Evolutionary conservation across 805 yeast genomes (phyloP).

Genomic region (Wickerhamiella bombiphila): DNA sequence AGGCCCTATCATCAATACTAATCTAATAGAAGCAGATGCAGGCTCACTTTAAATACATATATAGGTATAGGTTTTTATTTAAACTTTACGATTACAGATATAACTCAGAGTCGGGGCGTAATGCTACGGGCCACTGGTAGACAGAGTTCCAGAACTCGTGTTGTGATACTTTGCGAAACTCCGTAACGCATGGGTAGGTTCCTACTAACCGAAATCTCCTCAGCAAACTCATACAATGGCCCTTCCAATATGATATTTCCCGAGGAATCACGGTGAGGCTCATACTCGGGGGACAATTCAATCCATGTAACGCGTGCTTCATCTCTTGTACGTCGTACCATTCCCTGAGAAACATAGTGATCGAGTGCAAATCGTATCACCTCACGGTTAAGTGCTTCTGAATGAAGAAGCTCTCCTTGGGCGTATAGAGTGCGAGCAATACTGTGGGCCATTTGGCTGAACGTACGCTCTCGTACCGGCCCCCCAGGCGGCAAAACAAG

Average conservation of each 20-base stretch:
- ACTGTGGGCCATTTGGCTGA: constrained; percentile 24
- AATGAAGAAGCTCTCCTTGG: constrained; percentile 28
- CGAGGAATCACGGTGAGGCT: constrained; percentile 5
- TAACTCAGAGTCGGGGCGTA: background rate
- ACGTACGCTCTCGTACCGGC: constrained; percentile 20
- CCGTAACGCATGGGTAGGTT: constrained; percentile 25
- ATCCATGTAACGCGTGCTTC: constrained; percentile 13
- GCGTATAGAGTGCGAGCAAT: constrained; percentile 30
- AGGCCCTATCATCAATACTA: too few relatives aligned
- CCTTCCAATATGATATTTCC: constrained; percentile 20
- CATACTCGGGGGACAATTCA: constrained; percentile 18
- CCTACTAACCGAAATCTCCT: constrained; percentile 24
- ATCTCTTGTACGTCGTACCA: constrained; percentile 18
- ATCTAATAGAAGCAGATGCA: too few relatives aligned
- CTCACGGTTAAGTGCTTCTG: constrained; percentile 30
- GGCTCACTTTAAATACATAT: too few relatives aligned
- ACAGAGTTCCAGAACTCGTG: constrained; percentile 13
- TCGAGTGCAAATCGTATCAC: constrained; percentile 25
- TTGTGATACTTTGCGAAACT: constrained; percentile 13
- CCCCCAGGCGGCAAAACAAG: constrained; percentile 22
- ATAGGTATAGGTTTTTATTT: too few relatives aligned
- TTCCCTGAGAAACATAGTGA: constrained; percentile 24
- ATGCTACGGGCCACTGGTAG: constrained; percentile 7
- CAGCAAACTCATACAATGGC: constrained; percentile 21
- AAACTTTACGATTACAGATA: too few relatives aligned